phyloP scores from a whole-genome alignment of 2,329 filamentous ascomycete species.

The Cladosporium sp. region DNA sequence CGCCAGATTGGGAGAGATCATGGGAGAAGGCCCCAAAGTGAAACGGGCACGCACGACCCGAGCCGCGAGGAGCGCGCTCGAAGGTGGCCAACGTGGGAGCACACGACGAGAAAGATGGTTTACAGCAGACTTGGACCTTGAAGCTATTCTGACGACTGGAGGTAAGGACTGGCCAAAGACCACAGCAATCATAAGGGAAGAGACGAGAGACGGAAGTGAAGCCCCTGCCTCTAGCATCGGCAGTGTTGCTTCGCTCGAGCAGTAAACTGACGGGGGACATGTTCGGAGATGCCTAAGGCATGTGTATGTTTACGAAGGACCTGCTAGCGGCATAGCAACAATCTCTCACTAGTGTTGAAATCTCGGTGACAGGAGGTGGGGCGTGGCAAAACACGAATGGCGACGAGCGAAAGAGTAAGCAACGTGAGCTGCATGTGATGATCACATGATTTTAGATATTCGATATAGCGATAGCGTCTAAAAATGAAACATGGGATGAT shows the following conservation, averaged over 20 bases:
- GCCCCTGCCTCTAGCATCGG: slow-evolving; percentile 20
- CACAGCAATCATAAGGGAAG: slow-evolving; percentile 1
- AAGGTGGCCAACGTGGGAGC: slow-evolving; percentile 62
- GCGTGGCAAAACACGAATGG: slow-evolving; percentile 12
- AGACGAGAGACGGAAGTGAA: slow-evolving; percentile 1
- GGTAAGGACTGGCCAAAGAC: slow-evolving; percentile 41
- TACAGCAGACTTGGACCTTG: slow-evolving; percentile 58
- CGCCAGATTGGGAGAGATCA: slow-evolving; percentile 59
- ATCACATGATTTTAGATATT: slow-evolving; percentile 6
- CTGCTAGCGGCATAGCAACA: slow-evolving; percentile 18
- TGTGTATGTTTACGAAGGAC: neutral
- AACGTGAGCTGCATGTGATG: neutral
- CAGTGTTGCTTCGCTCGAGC: neutral
- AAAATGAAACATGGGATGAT: neutral
- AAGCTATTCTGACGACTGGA: slow-evolving; percentile 64
- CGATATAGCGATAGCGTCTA: neutral
- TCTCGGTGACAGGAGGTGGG: slow-evolving; percentile 18
- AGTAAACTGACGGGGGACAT: neutral
- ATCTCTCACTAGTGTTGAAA: slow-evolving; percentile 19
- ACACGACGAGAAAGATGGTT: slow-evolving; percentile 76
- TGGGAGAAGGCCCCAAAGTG: slow-evolving; percentile 51
- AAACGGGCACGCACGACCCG: slow-evolving; percentile 71
- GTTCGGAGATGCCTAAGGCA: neutral
- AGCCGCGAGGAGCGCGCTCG: slow-evolving; percentile 72
- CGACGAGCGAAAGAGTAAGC: slow-evolving; percentile 2